A percentile compares a stretch with the other conserved stretches of the same genome.
These are phyloP conservation scores for Cladosporium velox DNA, from an alignment of 2,329 filamentous ascomycete species.

Conservation along the genomic window DNA sequence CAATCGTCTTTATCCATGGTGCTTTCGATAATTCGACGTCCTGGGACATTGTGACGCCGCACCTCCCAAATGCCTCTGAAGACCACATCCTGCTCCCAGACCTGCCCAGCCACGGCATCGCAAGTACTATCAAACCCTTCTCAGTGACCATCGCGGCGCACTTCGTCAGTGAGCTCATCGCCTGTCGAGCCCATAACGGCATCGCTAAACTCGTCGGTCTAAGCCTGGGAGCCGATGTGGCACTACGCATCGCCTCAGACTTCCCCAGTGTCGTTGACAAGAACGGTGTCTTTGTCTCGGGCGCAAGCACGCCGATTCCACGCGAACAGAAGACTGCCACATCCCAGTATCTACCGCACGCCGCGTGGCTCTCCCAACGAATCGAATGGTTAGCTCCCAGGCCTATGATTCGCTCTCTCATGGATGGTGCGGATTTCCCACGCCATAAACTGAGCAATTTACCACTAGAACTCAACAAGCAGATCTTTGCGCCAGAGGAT, in stretches of 20 bases:
- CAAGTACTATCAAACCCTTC: constrained; percentile 28
- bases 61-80: constrained; percentile 21
- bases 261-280: constrained; percentile 27
- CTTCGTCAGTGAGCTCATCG: constrained; percentile 30
- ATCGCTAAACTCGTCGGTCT: constrained; percentile 31
- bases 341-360: constrained; percentile 20
- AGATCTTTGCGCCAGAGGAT: no score
- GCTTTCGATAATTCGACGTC: neutral
- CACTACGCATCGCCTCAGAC: constrained; percentile 26
- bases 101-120: constrained; percentile 28
- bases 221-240: constrained; percentile 33
- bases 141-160: constrained; percentile 24
- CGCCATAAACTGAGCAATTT: neutral
- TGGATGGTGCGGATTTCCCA: constrained; percentile 29
- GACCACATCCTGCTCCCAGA: constrained; percentile 34
- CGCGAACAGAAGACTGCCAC: neutral
- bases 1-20: neutral
- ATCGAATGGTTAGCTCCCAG: constrained; percentile 26
- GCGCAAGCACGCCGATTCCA: neutral
- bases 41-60: constrained; percentile 29
- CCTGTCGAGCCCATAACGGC: constrained; percentile 24
- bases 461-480: no score
- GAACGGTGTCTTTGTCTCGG: constrained; percentile 4
- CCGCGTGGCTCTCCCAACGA: constrained; percentile 24
- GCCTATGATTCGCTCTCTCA: constrained; percentile 6